phyloP scores from a whole-genome alignment of 495 filamentous ascomycete species.

The Penicillium arizonense region DNA sequence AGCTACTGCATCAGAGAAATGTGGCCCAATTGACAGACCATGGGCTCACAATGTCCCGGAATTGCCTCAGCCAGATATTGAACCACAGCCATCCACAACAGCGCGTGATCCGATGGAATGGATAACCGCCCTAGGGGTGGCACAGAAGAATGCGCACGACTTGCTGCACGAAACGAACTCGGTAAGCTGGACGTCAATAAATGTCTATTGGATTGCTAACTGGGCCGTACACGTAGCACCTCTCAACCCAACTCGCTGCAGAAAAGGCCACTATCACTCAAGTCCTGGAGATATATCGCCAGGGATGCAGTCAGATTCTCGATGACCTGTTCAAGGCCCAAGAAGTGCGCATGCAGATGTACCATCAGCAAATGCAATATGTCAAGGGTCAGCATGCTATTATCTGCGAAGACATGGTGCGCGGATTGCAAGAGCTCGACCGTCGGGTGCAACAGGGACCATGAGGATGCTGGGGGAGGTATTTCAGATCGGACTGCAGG shows the following conservation, averaged over 20 bases:
- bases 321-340: conserved; percentile 33
- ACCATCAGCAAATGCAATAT: conserved; percentile 29
- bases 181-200: conserved; percentile 14
- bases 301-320: conserved; percentile 33
- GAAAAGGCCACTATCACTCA: conserved; percentile 29
- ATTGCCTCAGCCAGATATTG: background rate
- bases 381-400: conserved; percentile 33
- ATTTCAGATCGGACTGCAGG: background rate
- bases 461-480: background rate
- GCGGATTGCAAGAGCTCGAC: conserved; percentile 29
- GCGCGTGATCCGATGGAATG: conserved; percentile 14
- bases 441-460: conserved; percentile 20
- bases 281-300: conserved; percentile 30
- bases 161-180: conserved; percentile 23
- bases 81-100: background rate
- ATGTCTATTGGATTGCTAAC: background rate
- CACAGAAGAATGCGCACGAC: conserved; percentile 20
- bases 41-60: background rate
- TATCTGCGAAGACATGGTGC: conserved; percentile 33
- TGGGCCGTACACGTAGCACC: conserved; percentile 13
- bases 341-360: conserved; percentile 29
- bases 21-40: background rate
- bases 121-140: conserved; percentile 24
- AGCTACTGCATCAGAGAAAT: background rate
- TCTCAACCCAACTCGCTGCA: conserved; percentile 28